These are phyloP conservation scores for Diaporthe destruens DNA, from an alignment of 2,329 filamentous ascomycete genomes.

Conservation along the genomic window DNA sequence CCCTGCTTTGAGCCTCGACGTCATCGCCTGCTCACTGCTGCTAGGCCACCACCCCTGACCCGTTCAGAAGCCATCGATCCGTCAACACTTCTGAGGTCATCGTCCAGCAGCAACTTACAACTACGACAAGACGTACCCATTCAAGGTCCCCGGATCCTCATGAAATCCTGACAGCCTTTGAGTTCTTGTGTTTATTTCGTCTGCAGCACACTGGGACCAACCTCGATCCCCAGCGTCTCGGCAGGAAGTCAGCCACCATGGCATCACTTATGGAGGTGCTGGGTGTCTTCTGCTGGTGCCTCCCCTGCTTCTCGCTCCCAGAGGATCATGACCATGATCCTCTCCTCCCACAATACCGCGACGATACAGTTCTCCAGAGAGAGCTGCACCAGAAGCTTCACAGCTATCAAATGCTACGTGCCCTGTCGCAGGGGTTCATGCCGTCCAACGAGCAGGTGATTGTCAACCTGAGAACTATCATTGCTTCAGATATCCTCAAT, in stretches of 20 bases:
- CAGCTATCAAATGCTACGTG: slow-evolving; percentile 90
- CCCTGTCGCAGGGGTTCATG: slow-evolving; percentile 87
- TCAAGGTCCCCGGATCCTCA: not conserved
- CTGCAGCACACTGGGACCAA: no score
- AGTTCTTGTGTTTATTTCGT: no score
- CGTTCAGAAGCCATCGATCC: not conserved
- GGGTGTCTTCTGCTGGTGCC: slow-evolving; percentile 61
- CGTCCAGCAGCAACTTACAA: not conserved
- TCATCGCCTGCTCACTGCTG: slow-evolving; percentile 27
- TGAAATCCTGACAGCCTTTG: fast-evolving
- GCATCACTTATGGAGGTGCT: slow-evolving; percentile 38
- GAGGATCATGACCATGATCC: slow-evolving; percentile 75
- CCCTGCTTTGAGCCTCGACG: slow-evolving; percentile 15
- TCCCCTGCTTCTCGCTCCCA: slow-evolving; percentile 71
- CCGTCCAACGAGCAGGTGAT: slow-evolving; percentile 89
- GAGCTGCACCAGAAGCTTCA: slow-evolving; percentile 90
- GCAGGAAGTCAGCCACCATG: slow-evolving; percentile 16
- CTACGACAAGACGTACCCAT: not conserved
- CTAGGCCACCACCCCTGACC: slow-evolving; percentile 8
- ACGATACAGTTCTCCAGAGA: slow-evolving; percentile 83
- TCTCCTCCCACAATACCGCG: slow-evolving; percentile 83
- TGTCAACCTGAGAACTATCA: slow-evolving; percentile 81
- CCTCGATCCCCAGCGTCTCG: not conserved
- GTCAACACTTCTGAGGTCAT: slow-evolving; percentile 10
- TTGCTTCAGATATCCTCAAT: slow-evolving; percentile 83